phyloP scores from a whole-genome alignment of 2,329 filamentous ascomycete species.

The Tolypocladium album region DNA sequence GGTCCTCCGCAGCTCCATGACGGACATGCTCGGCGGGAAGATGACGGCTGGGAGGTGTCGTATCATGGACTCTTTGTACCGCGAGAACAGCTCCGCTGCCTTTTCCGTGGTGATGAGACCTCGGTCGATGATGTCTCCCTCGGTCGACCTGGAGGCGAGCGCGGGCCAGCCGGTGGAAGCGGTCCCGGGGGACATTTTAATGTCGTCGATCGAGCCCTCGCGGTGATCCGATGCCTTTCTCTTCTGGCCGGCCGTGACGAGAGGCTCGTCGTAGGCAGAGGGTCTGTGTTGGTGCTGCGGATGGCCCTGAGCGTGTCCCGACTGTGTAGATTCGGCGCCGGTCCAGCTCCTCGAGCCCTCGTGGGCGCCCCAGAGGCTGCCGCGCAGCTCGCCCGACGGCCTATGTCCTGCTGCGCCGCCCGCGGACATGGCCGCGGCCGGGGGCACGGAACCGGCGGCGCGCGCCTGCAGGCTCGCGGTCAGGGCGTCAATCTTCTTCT shows the following conservation, averaged over 20 bases:
- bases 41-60: slow-evolving; percentile 52
- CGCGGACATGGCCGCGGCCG: background rate
- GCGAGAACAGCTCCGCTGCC: slow-evolving; percentile 43
- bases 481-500: slow-evolving; percentile 84
- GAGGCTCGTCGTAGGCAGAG: background rate
- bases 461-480: slow-evolving; percentile 65
- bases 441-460: slow-evolving; percentile 5
- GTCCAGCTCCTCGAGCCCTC: background rate
- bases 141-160: background rate
- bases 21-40: slow-evolving; percentile 42
- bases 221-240: slow-evolving; percentile 17
- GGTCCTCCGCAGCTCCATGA: slow-evolving; percentile 41
- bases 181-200: background rate
- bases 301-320: background rate
- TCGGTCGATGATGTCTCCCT: slow-evolving; percentile 43
- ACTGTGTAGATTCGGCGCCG: background rate
- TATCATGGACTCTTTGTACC: slow-evolving; percentile 50
- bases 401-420: background rate
- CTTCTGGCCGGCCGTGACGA: slow-evolving; percentile 13
- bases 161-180: background rate
- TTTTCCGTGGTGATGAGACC: slow-evolving; percentile 45
- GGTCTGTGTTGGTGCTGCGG: background rate
- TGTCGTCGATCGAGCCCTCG: slow-evolving; percentile 4
- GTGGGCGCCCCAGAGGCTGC: background rate
- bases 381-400: background rate